Evolutionary conservation across 2,329 filamentous ascomycete species (phyloP).

Genomic region (Talaromyces sp.): DNA sequence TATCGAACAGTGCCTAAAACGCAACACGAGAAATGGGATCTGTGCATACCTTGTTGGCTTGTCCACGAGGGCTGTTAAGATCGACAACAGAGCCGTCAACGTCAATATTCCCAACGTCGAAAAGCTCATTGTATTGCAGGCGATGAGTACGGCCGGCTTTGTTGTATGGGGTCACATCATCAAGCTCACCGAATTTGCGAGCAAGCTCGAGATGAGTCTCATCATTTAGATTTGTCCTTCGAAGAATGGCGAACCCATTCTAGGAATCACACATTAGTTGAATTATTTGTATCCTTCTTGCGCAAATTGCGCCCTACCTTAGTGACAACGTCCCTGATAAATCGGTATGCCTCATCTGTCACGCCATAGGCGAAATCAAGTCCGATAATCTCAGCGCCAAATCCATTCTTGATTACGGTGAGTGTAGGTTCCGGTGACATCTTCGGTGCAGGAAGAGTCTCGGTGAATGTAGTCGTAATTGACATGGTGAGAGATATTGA

Average conservation of each 20-base stretch:
- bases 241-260: constrained; percentile 54
- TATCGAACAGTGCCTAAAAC: not conserved
- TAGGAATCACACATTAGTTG: constrained; percentile 21
- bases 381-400: not conserved
- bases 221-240: constrained; percentile 50
- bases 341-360: not conserved
- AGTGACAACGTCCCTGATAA: not conserved
- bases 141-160: constrained; percentile 46
- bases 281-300: not conserved
- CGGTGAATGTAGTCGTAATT: not conserved
- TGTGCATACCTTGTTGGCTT: constrained; percentile 38
- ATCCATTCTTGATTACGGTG: not conserved
- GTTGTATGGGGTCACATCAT: constrained; percentile 52
- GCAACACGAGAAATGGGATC: not conserved
- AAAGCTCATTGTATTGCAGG: constrained; percentile 50
- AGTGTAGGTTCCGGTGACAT: not conserved
- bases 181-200: constrained; percentile 51
- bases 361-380: constrained; percentile 1
- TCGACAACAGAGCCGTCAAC: constrained; percentile 46
- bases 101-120: constrained; percentile 57
- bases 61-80: constrained; percentile 39
- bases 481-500: not conserved
- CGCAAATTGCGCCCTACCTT: not conserved
- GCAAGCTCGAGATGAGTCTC: constrained; percentile 51
- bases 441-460: not conserved